phyloP scores from a whole-genome alignment of 768 basidiomycete genomes.

The Inosperma sp. region DNA sequence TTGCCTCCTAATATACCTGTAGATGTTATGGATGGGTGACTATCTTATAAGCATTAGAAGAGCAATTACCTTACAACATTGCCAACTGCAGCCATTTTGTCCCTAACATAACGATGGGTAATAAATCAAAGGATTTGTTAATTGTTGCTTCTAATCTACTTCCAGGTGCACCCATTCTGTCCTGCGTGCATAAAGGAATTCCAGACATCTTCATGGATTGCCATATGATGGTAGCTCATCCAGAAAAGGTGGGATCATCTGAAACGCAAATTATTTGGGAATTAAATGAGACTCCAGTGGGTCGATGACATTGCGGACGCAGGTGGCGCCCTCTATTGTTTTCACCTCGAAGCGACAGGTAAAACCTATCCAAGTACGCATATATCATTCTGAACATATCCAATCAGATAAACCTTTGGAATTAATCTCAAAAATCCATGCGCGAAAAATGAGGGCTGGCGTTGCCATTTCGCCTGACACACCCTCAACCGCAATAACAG shows the following conservation, averaged over 20 bases:
- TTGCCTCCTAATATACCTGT: background rate
- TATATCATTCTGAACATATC: background rate
- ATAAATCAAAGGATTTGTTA: slow-evolving; percentile 19
- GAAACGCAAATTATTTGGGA: background rate
- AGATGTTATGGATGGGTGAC: slow-evolving; percentile 98
- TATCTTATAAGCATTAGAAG: slow-evolving; percentile 13
- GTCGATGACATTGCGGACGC: slow-evolving; percentile 93
- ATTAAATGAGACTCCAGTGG: slow-evolving; percentile 55
- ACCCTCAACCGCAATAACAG: slow-evolving; percentile 80
- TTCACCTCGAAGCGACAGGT: slow-evolving; percentile 94
- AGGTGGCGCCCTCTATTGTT: slow-evolving; percentile 92
- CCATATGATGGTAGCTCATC: slow-evolving; percentile 99
- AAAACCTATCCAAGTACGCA: slow-evolving; percentile 24
- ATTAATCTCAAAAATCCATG: slow-evolving; percentile 77
- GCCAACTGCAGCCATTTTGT: slow-evolving; percentile 77
- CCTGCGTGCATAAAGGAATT: slow-evolving; percentile 78
- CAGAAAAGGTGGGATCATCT: slow-evolving; percentile 61
- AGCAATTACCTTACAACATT: slow-evolving; percentile 10
- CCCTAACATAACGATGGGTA: slow-evolving; percentile 97
- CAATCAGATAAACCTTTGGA: slow-evolving; percentile 58
- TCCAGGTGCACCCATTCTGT: slow-evolving; percentile 81
- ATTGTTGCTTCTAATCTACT: background rate
- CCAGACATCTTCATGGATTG: slow-evolving; percentile 99
- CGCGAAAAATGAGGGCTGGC: slow-evolving; percentile 86
- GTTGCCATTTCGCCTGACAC: slow-evolving; percentile 97